Evolutionary conservation across 2,329 filamentous ascomycete species (phyloP), one percentile per base, ranked within the genome.

Genomic region (Scortechinia acanthostroma): DNA sequence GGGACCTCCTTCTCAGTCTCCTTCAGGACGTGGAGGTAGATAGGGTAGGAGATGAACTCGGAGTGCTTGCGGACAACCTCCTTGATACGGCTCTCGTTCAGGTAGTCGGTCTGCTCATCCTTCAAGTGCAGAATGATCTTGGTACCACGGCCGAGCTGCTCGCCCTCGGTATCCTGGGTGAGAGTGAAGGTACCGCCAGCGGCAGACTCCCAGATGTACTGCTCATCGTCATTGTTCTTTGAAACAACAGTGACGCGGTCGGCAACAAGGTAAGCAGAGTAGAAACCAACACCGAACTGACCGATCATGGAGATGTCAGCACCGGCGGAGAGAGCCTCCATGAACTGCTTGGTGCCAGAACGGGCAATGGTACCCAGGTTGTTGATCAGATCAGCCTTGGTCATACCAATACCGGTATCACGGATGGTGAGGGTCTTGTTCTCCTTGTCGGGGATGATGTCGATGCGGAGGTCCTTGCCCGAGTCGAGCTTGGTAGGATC

Each of bases 11-110:
- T 96, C 88, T 98, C 93, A 55, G 85, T 91, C 88, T 98, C 93
- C 87, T 98, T 98, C 69, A 87, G 73, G 64, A 98, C 91, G 77
- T 98, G 93, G 57, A 98, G 91, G 82, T 96, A 98, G 86, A 98
- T 98, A 65, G 93, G 93, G 82, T 98, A 98, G 44, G 93, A 97
- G 78, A 98, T 98, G 82, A 98, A 98, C 78, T 98, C 93, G 66
- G 93, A 97, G 87, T 98, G 93, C 88, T 98, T 98, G 90, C 97
- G 97, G 80, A 98, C 91, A 55, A 98, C 91, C 80, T 98, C 93
- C 88, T 98, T 98, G 80, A 98, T 86, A 81, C 91, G 93, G 79
- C 80, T 80, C 86, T 98, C 93, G 73, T 97, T 94, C 57, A 97
- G 79, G 83, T 95, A 98, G 70, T 97, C 93, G 55, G 77, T 78